A percentile compares a stretch with the other conserved stretches of the same genome.
These are phyloP conservation scores for Arachis monticola DNA, from an alignment of 331 rosid species.

Conservation along the genomic window DNA sequence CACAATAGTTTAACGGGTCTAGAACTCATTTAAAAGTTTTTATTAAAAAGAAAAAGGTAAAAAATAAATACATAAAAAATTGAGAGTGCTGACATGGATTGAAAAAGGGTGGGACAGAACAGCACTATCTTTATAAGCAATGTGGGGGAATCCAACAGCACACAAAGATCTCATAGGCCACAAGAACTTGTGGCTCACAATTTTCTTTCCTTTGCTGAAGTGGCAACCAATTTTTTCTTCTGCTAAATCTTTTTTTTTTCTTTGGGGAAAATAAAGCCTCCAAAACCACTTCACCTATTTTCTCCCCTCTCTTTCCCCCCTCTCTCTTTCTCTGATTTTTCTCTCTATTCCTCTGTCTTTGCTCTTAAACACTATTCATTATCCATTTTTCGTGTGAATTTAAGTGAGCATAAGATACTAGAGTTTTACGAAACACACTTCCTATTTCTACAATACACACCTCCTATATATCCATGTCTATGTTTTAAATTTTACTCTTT, in stretches of 20 bases:
- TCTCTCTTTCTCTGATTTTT: not conserved
- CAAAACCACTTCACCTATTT: slow-evolving; percentile 16
- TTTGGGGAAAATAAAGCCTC: not conserved
- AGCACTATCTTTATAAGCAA: slow-evolving; percentile 66
- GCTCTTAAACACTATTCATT: slow-evolving; percentile 5
- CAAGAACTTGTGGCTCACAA: slow-evolving; percentile 88
- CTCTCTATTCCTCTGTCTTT: not conserved
- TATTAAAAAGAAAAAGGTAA: not conserved
- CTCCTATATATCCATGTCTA: slow-evolving; percentile 16
- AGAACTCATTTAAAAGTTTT: no score
- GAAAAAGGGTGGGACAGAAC: slow-evolving; percentile 48
- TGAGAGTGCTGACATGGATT: slow-evolving; percentile 46
- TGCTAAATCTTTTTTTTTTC: not conserved
- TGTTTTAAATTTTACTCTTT: not conserved
- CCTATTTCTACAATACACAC: not conserved
- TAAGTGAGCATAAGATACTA: not conserved
- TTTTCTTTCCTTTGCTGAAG: slow-evolving; percentile 49
- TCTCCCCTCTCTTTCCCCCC: not conserved
- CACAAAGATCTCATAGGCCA: slow-evolving; percentile 74
- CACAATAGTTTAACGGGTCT: no score
- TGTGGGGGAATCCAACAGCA: slow-evolving; percentile 77
- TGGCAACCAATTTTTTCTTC: slow-evolving; percentile 48
- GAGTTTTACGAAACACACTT: not conserved
- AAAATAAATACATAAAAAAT: not conserved
- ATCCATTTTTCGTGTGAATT: slow-evolving; percentile 36